Evolutionary conservation across 495 filamentous ascomycete genomes (phyloP), one percentile per base, ranked within the genome.

Genomic region (Aspergillus homomorphus): DNA sequence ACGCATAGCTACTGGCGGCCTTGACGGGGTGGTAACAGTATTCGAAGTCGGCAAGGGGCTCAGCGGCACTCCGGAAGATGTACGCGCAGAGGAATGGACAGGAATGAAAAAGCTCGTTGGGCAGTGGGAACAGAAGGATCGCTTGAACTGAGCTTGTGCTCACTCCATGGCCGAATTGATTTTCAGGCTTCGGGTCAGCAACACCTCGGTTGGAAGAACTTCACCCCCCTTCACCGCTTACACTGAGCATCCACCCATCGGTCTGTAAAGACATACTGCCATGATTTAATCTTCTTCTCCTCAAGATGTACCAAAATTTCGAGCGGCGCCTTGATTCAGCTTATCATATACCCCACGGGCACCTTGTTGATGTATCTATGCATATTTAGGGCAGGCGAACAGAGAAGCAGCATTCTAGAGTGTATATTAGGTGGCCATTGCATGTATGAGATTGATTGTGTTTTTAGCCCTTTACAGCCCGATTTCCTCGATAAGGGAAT

Each of bases 11-110:
- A 90, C 90, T 18, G 94, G 94, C 23, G 94, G 94, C 0, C 81
- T 97, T 51, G 92, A 96, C 67, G 92, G 94, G 1, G 84, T 88
- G 2, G 82, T 96, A 16, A 96, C 87, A 0, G 84, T 99, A 18
- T 97, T 97, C 70, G 94, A 99, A 74, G 92, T 98, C 18, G 95
- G 90, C 16, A 82, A 82, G 48, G 92, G 92, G 52, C 71, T 96
- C 19, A 87, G 89, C 23, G 92, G 92, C 7, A 68, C 72, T 9
- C 82, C 84, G 58, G 92, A 96, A 63, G 82, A 81, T 20, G 83
- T 90, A 2, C 84, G 87, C 64, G 84, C 82, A 54, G 94, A 98
- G 64, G 94, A 97, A 70, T 97, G 94, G 94, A 80, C 84, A 30
- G 87, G 80, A 50, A 89, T 97, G 62, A 97, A 96, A 83, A 90